Base-by-base conservation (phyloP, 164 flowering plant species). In the Malania oleifera region DNA sequence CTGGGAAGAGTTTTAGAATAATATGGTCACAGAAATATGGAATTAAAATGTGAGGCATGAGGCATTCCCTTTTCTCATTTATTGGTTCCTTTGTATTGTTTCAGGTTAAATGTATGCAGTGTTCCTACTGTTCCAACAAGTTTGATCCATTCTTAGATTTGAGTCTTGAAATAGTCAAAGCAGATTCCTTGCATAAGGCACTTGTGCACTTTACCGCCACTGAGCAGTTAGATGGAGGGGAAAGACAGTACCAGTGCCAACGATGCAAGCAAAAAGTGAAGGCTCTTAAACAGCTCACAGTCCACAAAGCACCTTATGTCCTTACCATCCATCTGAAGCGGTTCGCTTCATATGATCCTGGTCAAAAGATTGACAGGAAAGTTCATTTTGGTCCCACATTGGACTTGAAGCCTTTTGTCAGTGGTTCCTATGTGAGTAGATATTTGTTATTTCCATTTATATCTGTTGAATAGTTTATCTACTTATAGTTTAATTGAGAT, bases 61-160 rank as follows among this genome's bases (percentile, higher is more conserved):
- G 25, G 9, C 14, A 6, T 27, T 20, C 23, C 43, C 18, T 20
- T 24, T 57, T 20, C 19, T n/a, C 40, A 10, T 22, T 59, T 25
- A 13, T n/a, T 48, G 29, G 20, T 59, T 24, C 35, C 8, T 28
- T 54, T 24, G 57, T 64, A 28, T 48, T 18, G 56, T 53, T 69
- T 39, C 79, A 95, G 99, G 97, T 95, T 61, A 86, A 84, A 73
- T 95, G 99, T 74, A 68, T 67, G 81, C 93, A 91, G 65, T 95
- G 99, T 53, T 75, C 75, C 28, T 70, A 70, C 54, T 76, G 89
- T 72, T 91, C 99, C 60, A 74, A 91, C 74, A 95, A 66, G 19
- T 91, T 80, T 60, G 99, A 95, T 68, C 99, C 97, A 19, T 95
- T 95, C 73, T 65, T 95, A 63, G 99, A 91, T 70, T 80, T 95